Conservation (phyloP, 1,284 basidiomycete species). For the Phellopilus nigrolimitatus region DNA sequence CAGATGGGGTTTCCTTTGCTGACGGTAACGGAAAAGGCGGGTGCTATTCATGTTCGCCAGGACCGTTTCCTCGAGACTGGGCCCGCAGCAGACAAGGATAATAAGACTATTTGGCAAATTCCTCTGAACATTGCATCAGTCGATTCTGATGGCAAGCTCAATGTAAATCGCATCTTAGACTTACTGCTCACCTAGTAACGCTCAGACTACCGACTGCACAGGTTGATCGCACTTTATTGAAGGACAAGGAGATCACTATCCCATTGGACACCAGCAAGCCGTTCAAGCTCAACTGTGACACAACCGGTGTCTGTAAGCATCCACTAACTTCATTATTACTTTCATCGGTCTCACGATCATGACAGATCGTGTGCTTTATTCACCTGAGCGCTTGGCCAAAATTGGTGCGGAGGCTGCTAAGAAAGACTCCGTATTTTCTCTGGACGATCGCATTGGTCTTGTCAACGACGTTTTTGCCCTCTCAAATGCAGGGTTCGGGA, state of each 20-base stretch:
- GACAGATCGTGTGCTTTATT: constrained; percentile 83
- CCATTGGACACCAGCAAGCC: constrained; percentile 65
- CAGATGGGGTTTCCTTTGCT: constrained; percentile 86
- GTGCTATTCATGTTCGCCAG: constrained; percentile 76
- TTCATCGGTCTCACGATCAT: neutral
- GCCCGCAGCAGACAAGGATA: constrained; percentile 73
- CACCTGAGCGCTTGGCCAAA: constrained; percentile 71
- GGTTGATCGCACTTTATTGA: constrained; percentile 67
- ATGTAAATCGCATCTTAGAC: neutral
- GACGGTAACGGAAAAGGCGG: constrained; percentile 73
- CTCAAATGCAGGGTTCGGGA: constrained; percentile 73
- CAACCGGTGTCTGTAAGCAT: constrained; percentile 81
- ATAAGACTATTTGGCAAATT: constrained; percentile 58
- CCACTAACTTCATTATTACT: neutral
- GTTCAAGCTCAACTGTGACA: constrained; percentile 88
- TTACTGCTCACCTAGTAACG: too few relatives aligned
- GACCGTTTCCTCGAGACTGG: constrained; percentile 92
- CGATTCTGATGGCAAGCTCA: constrained; percentile 51
- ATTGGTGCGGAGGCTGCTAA: constrained; percentile 80
- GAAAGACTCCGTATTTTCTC: constrained; percentile 59
- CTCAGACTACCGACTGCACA: too few relatives aligned
- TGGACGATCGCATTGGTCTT: constrained; percentile 85
- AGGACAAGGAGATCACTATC: constrained; percentile 66
- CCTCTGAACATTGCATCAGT: constrained; percentile 77
- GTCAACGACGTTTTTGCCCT: constrained; percentile 80